These are phyloP conservation scores for Endotrypanum monterogeii DNA, from an alignment of 208 protist genomes.

Conservation along the genomic window DNA sequence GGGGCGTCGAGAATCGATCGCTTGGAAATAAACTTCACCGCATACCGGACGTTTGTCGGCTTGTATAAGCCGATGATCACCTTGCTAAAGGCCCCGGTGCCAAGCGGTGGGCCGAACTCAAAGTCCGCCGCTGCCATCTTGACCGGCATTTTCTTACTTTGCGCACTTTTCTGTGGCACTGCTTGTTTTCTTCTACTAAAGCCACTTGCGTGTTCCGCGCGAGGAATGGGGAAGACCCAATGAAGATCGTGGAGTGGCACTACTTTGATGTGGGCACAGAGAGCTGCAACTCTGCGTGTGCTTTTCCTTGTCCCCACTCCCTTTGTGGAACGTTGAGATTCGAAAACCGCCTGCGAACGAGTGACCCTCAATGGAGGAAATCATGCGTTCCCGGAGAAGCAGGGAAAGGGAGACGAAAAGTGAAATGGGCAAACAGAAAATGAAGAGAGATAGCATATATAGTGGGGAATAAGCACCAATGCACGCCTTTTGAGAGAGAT, in stretches of 20 bases:
- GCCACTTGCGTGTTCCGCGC: neutral
- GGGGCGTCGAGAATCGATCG: constrained; percentile 82
- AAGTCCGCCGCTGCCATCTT: constrained; percentile 82
- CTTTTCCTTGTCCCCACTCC: neutral
- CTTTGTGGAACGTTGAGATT: neutral
- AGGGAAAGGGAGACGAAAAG: neutral
- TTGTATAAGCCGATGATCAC: constrained; percentile 76
- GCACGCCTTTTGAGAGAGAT: neutral
- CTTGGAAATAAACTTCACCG: constrained; percentile 89
- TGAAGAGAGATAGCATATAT: neutral
- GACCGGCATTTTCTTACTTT: constrained; percentile 9
- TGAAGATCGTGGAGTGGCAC: neutral
- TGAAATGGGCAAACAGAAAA: neutral
- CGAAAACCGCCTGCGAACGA: neutral
- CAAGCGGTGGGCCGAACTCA: constrained; percentile 69
- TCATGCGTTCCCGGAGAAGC: neutral
- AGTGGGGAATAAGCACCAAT: neutral
- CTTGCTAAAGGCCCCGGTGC: constrained; percentile 89
- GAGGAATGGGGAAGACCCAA: neutral
- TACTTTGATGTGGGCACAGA: neutral
- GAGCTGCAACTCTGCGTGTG: neutral
- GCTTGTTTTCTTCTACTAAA: neutral
- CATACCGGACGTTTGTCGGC: constrained; percentile 67
- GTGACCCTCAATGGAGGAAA: neutral
- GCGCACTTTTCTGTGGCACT: neutral